Percentiles rank a stretch among this genome's conserved stretches.
Conservation (phyloP, 805 yeast genomes). For the Teunomyces atbi region DNA sequence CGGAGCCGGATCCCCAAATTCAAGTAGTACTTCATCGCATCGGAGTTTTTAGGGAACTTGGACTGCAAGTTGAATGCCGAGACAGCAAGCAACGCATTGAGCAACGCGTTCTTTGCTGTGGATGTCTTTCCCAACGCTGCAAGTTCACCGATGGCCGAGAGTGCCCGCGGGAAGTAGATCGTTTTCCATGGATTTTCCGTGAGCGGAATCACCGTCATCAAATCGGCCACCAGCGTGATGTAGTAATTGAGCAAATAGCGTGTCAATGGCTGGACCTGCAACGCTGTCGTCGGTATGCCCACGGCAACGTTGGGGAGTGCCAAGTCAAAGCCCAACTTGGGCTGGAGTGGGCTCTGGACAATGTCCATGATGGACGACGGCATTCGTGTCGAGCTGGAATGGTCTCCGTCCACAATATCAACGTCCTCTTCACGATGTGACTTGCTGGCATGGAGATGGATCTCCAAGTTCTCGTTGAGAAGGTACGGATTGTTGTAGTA, state of each 20-base stretch:
- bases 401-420: constrained; percentile 33
- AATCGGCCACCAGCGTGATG: constrained; percentile 71
- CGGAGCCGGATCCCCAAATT: constrained; percentile 73
- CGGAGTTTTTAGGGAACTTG: constrained; percentile 64
- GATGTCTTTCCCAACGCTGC: constrained; percentile 72
- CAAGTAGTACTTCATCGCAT: constrained; percentile 63
- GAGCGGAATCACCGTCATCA: constrained; percentile 68
- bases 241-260: constrained; percentile 72
- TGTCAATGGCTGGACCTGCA: constrained; percentile 67
- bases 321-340: constrained; percentile 44
- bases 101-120: constrained; percentile 69
- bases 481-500: constrained; percentile 40
- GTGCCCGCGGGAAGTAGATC: constrained; percentile 80
- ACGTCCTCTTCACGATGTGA: constrained; percentile 26
- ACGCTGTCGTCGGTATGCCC: constrained; percentile 57
- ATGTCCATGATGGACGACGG: constrained; percentile 56
- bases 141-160: constrained; percentile 78
- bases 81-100: constrained; percentile 78
- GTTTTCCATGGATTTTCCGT: constrained; percentile 86
- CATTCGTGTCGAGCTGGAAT: constrained; percentile 41
- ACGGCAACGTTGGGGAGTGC: constrained; percentile 24
- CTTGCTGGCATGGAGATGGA: constrained; percentile 43
- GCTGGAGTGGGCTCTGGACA: constrained; percentile 35
- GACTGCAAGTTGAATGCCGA: constrained; percentile 78
- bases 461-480: constrained; percentile 37